A percentile compares a stretch with the other conserved stretches of the same genome.
Evolutionary conservation across 306 rosid species (phyloP).

Genomic region (Castanea crenata): DNA sequence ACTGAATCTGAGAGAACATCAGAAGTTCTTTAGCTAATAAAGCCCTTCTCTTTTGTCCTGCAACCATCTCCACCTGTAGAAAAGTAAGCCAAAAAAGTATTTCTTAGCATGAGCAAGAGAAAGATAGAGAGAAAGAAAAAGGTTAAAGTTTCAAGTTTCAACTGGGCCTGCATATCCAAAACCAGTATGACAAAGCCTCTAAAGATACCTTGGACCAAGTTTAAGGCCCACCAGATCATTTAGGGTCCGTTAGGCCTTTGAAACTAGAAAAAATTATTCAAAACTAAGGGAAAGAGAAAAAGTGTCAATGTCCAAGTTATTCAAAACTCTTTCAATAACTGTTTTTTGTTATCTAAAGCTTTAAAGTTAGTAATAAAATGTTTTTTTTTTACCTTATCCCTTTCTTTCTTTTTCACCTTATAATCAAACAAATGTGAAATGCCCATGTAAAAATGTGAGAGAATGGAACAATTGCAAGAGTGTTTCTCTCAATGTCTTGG

Average conservation of each 20-base stretch:
- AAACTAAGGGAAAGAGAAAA: neutral
- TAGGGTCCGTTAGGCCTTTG: neutral
- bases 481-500: neutral
- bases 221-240: neutral
- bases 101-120: neutral
- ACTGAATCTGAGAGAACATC: slow-evolving; percentile 5
- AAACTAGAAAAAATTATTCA: neutral
- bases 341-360: neutral
- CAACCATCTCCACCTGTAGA: slow-evolving; percentile 92
- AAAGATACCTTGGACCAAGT: neutral
- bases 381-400: neutral
- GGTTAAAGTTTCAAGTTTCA: neutral
- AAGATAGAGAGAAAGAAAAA: neutral
- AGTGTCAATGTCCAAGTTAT: neutral
- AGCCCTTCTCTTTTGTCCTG: slow-evolving; percentile 76
- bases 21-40: slow-evolving; percentile 48
- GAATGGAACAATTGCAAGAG: neutral
- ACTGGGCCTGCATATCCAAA: neutral
- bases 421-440: too few relatives aligned
- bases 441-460: neutral
- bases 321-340: neutral
- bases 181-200: neutral
- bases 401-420: neutral
- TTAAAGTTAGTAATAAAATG: neutral
- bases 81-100: neutral